A percentile compares a stretch with the other conserved stretches of the same genome.
Conservation (phyloP, 352 stramenopile genomes). For the Globisporangium takayamanum region DNA sequence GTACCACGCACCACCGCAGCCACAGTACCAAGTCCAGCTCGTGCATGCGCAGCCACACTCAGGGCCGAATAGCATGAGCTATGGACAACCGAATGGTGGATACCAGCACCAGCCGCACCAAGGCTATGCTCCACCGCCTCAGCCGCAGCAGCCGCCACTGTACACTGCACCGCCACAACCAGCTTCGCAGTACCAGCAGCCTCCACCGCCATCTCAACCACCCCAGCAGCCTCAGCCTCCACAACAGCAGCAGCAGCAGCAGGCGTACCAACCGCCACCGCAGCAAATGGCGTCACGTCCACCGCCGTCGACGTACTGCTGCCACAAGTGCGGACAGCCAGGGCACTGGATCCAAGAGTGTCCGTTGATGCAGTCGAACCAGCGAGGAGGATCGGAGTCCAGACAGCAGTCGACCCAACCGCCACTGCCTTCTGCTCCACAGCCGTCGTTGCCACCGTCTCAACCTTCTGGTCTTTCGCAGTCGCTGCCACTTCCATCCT, state of each 20-base stretch:
- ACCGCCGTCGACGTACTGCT: conserved; percentile 60
- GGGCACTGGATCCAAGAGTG: conserved; percentile 82
- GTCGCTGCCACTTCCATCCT: neutral
- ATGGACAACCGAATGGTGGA: conserved; percentile 6
- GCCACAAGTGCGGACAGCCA: conserved; percentile 66
- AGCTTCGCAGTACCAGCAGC: conserved; percentile 4
- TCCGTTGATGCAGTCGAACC: conserved; percentile 22
- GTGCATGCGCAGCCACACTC: conserved; percentile 1
- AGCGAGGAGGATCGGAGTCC: conserved; percentile 9
- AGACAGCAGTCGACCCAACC: conserved; percentile 6
- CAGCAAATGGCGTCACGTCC: conserved; percentile 19
- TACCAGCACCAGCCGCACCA: conserved; percentile 13
- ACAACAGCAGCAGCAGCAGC: conserved; percentile 19
- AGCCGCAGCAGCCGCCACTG: conserved; percentile 4
- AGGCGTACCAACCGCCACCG: conserved; percentile 7
- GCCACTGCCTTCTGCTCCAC: neutral
- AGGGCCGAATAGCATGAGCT: neutral
- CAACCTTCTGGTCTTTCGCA: neutral
- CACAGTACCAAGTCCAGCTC: conserved; percentile 10
- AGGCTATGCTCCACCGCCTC: neutral
- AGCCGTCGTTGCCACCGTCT: no score
- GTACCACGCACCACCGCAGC: conserved; percentile 8
- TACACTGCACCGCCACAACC: conserved; percentile 5
- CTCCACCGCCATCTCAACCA: neutral
- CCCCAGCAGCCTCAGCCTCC: conserved; percentile 8